phyloP scores from a whole-genome alignment of 371 early-diverging fungal genomes.

The Globomyces sp. region DNA sequence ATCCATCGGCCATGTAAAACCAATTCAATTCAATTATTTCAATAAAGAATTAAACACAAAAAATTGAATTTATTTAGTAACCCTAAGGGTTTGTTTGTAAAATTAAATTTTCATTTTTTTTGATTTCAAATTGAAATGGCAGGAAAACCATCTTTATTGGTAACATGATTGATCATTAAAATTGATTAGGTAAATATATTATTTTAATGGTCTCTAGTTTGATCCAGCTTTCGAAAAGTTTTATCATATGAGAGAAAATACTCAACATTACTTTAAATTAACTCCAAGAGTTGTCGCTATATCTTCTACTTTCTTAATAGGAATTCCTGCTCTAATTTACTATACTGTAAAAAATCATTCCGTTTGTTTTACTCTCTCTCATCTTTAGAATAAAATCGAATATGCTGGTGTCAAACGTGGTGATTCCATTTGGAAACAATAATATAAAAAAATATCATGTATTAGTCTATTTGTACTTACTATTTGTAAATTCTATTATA shows the following conservation, averaged over 20 bases:
- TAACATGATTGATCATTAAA: too few species aligned
- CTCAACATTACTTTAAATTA: conserved; percentile 15
- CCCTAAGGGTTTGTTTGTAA: too few species aligned
- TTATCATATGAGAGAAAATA: conserved; percentile 16
- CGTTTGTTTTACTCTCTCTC: neutral
- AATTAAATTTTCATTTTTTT: too few species aligned
- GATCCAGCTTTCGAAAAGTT: conserved; percentile 28
- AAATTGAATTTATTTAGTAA: conserved; percentile 1
- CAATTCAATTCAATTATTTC: too few species aligned
- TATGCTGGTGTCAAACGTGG: neutral
- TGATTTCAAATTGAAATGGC: too few species aligned
- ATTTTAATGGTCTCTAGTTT: neutral
- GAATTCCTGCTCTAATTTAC: conserved; percentile 3
- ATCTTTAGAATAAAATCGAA: neutral
- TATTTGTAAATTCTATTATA: too few species aligned
- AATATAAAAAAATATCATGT: neutral
- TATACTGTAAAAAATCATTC: neutral
- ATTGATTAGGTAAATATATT: neutral
- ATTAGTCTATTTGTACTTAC: too few species aligned
- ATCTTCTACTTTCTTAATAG: neutral
- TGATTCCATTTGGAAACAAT: conserved; percentile 2
- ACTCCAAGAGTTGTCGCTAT: neutral
- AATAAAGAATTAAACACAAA: too few species aligned
- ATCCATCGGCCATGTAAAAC: too few species aligned
- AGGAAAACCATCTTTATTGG: too few species aligned